Conservation (phyloP, 768 basidiomycete species). For the Exsudoporus frostii region DNA sequence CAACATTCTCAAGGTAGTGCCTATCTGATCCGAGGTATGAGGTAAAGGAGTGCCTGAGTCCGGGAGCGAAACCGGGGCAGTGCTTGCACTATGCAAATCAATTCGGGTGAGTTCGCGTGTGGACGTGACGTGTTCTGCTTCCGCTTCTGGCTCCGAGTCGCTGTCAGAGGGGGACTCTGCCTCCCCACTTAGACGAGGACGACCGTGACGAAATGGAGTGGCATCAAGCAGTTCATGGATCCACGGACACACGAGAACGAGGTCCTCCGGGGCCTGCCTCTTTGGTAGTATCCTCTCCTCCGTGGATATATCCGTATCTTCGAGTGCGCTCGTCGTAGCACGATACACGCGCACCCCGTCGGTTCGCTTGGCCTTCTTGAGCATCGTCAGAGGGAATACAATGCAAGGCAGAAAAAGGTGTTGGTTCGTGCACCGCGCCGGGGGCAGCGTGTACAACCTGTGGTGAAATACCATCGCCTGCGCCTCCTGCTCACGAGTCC, state of each 20-base stretch:
- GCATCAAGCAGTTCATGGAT: conserved; percentile 10
- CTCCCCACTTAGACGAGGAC: not conserved
- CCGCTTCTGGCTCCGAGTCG: conserved; percentile 1
- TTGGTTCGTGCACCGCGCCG: conserved; percentile 3
- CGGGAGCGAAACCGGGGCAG: not conserved
- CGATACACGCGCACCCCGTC: conserved; percentile 3
- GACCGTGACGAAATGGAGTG: not conserved
- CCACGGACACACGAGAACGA: conserved; percentile 21
- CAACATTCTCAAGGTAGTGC: not conserved
- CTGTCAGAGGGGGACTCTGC: not conserved
- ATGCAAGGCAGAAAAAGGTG: conserved; percentile 19
- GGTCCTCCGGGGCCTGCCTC: not conserved
- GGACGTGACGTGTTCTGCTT: not conserved
- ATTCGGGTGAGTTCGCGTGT: too few species aligned
- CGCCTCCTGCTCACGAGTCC: conserved; percentile 1
- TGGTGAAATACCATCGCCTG: conserved; percentile 6
- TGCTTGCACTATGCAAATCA: not conserved
- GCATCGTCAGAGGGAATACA: conserved; percentile 9
- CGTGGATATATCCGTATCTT: conserved; percentile 10
- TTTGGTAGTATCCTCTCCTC: not conserved
- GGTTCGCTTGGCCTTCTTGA: not conserved
- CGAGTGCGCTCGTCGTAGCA: conserved; percentile 1
- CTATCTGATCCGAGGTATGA: not conserved
- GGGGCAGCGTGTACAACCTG: not conserved
- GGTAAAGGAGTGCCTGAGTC: not conserved